phyloP scores from a whole-genome alignment of 2,329 filamentous ascomycete species.

The Dothiorella sarmentorum region DNA sequence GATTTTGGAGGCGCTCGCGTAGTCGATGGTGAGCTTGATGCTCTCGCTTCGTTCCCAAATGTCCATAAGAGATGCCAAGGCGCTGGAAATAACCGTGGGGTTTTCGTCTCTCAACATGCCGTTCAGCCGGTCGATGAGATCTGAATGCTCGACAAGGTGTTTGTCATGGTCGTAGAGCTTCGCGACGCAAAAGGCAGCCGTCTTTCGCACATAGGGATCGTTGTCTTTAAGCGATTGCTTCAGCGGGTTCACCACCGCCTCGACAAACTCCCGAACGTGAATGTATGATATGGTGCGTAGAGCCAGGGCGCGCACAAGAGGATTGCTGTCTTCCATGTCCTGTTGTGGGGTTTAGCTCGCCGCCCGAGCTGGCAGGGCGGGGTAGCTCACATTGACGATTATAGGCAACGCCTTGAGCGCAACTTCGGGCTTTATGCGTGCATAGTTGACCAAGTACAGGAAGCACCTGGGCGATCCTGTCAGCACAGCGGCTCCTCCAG shows the following conservation, averaged over 20 bases:
- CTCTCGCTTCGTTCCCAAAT: conserved; percentile 98
- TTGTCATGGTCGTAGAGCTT: conserved; percentile 97
- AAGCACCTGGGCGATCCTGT: conserved; percentile 70
- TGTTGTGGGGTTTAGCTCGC: conserved; percentile 36
- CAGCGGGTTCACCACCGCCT: conserved; percentile 79
- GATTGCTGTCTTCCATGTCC: conserved; percentile 93
- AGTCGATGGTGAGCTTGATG: conserved; percentile 97
- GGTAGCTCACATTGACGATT: conserved; percentile 65
- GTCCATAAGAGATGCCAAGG: conserved; percentile 86
- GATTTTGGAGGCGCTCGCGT: conserved; percentile 95
- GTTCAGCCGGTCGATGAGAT: conserved; percentile 90
- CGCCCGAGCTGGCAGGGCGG: neutral
- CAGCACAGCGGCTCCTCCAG: conserved; percentile 25
- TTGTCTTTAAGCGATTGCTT: conserved; percentile 78
- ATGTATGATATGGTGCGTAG: conserved; percentile 96
- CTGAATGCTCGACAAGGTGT: conserved; percentile 81
- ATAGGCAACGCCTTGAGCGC: conserved; percentile 90
- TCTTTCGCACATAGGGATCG: conserved; percentile 97
- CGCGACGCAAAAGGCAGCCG: conserved; percentile 90
- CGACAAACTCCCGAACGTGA: conserved; percentile 92
- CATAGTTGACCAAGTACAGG: conserved; percentile 94
- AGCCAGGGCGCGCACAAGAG: conserved; percentile 85
- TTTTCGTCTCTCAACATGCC: conserved; percentile 90
- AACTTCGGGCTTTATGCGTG: conserved; percentile 88
- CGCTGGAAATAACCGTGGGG: conserved; percentile 93